Percentiles rank a stretch among this genome's conserved stretches.
Evolutionary conservation across 495 filamentous ascomycete species (phyloP).

Genomic region (Hyaloscypha hepaticicola): DNA sequence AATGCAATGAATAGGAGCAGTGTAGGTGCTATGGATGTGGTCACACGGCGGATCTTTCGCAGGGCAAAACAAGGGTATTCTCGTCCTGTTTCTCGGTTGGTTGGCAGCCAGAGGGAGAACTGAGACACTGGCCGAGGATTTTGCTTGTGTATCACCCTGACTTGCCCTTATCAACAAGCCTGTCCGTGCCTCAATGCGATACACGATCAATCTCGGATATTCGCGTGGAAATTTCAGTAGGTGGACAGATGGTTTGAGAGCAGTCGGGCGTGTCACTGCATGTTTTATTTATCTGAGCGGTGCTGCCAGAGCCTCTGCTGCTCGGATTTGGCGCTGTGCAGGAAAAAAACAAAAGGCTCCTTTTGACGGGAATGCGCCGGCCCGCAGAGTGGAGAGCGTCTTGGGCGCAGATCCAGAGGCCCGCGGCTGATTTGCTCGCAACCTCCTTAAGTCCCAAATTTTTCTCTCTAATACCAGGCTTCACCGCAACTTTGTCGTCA

Average conservation of each 20-base stretch:
- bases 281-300: not conserved
- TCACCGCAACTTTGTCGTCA: constrained; percentile 26
- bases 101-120: constrained; percentile 2
- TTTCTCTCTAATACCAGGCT: constrained; percentile 2
- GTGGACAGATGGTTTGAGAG: not conserved
- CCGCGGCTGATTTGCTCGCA: constrained; percentile 12
- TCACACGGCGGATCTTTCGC: constrained; percentile 29
- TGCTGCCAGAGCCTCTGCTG: not conserved
- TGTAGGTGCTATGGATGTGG: constrained; percentile 14
- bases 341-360: constrained; percentile 8
- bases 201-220: constrained; percentile 13
- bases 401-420: not conserved
- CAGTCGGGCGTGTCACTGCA: not conserved
- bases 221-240: not conserved
- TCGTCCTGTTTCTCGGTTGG: constrained; percentile 20
- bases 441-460: not conserved
- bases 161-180: constrained; percentile 21
- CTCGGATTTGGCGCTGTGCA: constrained; percentile 1
- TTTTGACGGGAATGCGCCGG: constrained; percentile 8
- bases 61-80: constrained; percentile 15
- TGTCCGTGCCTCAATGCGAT: constrained; percentile 25
- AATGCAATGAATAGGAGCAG: not conserved
- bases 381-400: constrained; percentile 1
- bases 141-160: constrained; percentile 24
- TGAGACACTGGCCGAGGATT: constrained; percentile 19